Conservation (phyloP, 495 filamentous ascomycete genomes). For the Daldinia caldariorum region DNA sequence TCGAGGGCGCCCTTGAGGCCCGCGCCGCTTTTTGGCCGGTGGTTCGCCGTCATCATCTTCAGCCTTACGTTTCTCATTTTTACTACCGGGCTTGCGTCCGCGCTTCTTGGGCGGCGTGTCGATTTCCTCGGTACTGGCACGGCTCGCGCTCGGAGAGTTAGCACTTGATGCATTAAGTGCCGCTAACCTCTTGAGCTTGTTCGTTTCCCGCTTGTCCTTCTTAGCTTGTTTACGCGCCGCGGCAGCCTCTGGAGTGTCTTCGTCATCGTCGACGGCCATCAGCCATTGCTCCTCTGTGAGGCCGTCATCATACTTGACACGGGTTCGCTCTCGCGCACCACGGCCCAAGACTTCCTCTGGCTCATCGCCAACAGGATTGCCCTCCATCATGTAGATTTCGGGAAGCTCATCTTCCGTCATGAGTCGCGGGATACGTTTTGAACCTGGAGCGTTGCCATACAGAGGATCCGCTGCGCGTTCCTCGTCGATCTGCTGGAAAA, state of each 20-base stretch:
- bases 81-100: conserved; percentile 77
- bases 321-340: conserved; percentile 91
- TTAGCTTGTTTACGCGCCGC: conserved; percentile 88
- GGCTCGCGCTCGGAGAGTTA: conserved; percentile 78
- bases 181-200: conserved; percentile 70
- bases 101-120: conserved; percentile 72
- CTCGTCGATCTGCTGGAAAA: conserved; percentile 82
- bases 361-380: conserved; percentile 80
- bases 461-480: conserved; percentile 68
- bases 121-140: conserved; percentile 79
- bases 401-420: conserved; percentile 90
- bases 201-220: conserved; percentile 78
- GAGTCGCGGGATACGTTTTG: conserved; percentile 75
- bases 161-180: conserved; percentile 61
- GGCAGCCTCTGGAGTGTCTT: conserved; percentile 91
- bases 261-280: conserved; percentile 92
- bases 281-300: conserved; percentile 98
- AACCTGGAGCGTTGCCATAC: conserved; percentile 74
- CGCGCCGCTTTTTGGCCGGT: conserved; percentile 79
- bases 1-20: conserved; percentile 74
- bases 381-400: conserved; percentile 90
- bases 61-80: conserved; percentile 84
- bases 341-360: conserved; percentile 81
- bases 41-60: conserved; percentile 82
- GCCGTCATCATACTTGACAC: conserved; percentile 95